Evolutionary conservation across 495 filamentous ascomycete species (phyloP).

Genomic region (Neurospora tetraspora): DNA sequence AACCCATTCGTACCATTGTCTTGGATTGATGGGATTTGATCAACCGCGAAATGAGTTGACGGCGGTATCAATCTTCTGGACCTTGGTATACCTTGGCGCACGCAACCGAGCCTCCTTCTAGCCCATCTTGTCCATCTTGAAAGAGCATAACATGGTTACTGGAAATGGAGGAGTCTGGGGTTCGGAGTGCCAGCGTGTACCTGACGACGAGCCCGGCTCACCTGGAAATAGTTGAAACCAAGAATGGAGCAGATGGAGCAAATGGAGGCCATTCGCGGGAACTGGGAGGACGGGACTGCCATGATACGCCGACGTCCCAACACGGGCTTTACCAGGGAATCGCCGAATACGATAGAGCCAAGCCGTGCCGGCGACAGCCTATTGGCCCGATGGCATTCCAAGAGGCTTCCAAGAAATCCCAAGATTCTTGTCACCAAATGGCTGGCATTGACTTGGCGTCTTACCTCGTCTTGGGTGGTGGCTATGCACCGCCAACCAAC

Average conservation of each 20-base stretch:
- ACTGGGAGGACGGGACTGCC: neutral
- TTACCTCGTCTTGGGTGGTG: constrained; percentile 9
- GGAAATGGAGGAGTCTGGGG: neutral
- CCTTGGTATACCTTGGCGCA: neutral
- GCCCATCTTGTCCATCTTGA: neutral
- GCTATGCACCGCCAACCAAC: constrained; percentile 12
- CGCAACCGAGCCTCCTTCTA: neutral
- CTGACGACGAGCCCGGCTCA: neutral
- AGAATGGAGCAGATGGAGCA: neutral
- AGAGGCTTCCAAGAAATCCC: constrained; percentile 4
- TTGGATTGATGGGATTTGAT: neutral
- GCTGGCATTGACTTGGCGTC: neutral
- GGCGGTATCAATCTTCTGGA: neutral
- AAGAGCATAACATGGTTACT: neutral
- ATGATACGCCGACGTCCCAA: neutral
- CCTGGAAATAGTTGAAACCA: neutral
- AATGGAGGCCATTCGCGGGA: neutral
- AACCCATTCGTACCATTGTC: neutral
- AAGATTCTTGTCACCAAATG: neutral
- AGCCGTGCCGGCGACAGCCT: neutral
- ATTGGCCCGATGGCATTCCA: constrained; percentile 1
- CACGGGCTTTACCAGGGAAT: neutral
- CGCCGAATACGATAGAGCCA: neutral
- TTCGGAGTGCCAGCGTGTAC: neutral
- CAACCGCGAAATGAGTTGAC: neutral